A percentile compares a stretch with the other conserved stretches of the same genome.
Conservation (phyloP, 2,329 filamentous ascomycete genomes). For the Colletotrichum sojae region DNA sequence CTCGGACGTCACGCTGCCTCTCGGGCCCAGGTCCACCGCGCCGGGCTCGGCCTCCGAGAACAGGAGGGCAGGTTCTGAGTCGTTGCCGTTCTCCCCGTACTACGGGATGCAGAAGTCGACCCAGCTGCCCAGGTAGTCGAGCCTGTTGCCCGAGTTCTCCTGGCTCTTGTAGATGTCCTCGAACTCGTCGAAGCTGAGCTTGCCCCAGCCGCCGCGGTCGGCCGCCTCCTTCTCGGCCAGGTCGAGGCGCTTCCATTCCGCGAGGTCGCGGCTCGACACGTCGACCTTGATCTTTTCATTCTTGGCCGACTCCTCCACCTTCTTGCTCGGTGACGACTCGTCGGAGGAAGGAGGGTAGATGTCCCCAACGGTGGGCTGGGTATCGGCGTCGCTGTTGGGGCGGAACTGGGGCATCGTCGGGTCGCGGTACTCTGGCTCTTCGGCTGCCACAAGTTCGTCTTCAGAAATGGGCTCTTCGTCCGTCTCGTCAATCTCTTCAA, state of each 20-base stretch:
- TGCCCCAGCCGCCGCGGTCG: conserved; percentile 83
- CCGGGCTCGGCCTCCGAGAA: no score
- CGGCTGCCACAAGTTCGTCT: conserved; percentile 36
- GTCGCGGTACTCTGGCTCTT: conserved; percentile 59
- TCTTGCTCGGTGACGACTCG: conserved; percentile 11
- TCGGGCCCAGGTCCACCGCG: no score
- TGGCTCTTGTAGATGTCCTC: conserved; percentile 79
- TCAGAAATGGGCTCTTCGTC: conserved; percentile 41
- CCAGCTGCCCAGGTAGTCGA: conserved; percentile 91
- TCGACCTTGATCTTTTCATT: conserved; percentile 32
- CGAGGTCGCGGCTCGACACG: conserved; percentile 51
- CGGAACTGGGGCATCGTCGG: conserved; percentile 79
- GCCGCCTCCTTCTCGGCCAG: conserved; percentile 77
- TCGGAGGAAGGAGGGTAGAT: conserved; percentile 10
- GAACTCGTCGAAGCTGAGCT: conserved; percentile 85
- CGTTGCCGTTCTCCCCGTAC: conserved; percentile 28
- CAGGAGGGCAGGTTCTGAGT: neutral
- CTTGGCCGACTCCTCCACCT: conserved; percentile 14
- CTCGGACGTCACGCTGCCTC: no score
- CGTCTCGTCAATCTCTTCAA: conserved; percentile 41
- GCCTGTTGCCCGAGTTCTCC: conserved; percentile 72
- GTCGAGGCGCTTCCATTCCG: conserved; percentile 70
- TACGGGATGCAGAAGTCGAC: conserved; percentile 84
- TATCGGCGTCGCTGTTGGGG: conserved; percentile 62
- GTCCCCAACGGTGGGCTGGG: conserved; percentile 36